A percentile compares a stretch with the other conserved stretches of the same genome.
phyloP scores from a whole-genome alignment of 2,329 filamentous ascomycete genomes.

The Teratosphaeria zuluensis region DNA sequence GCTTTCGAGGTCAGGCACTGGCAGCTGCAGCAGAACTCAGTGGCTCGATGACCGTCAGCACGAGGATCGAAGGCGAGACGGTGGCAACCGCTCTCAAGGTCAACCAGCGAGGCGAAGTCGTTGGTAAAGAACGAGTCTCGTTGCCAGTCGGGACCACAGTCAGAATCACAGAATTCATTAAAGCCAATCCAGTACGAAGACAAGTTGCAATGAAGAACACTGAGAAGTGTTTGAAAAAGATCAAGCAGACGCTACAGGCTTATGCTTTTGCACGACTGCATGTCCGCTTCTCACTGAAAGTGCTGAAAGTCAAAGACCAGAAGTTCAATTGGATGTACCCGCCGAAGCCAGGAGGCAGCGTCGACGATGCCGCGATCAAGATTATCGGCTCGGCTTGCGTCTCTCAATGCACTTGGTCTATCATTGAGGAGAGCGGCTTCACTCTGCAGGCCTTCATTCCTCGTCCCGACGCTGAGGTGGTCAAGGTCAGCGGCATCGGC shows the following conservation, averaged over 20 bases:
- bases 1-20: conserved; percentile 67
- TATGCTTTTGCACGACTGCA: conserved; percentile 58
- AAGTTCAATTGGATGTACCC: conserved; percentile 54
- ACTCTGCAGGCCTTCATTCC: conserved; percentile 51
- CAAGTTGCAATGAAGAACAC: conserved; percentile 50
- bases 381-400: conserved; percentile 49
- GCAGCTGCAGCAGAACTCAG: conserved; percentile 55
- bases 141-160: conserved; percentile 62
- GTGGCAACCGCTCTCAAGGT: conserved; percentile 48
- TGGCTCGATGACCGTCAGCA: conserved; percentile 49
- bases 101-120: conserved; percentile 35
- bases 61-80: conserved; percentile 51
- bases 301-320: conserved; percentile 44
- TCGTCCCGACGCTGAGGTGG: conserved; percentile 33
- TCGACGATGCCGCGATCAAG: conserved; percentile 53
- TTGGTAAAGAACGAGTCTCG: conserved; percentile 36
- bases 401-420: conserved; percentile 42
- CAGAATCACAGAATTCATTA: conserved; percentile 50
- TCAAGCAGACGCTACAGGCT: conserved; percentile 51
- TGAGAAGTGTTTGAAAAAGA: conserved; percentile 45
- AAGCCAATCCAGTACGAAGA: conserved; percentile 53
- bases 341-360: conserved; percentile 40
- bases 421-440: conserved; percentile 31
- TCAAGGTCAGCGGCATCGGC: conserved; percentile 32
- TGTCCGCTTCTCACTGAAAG: conserved; percentile 51